Base-by-base conservation (phyloP, 371 early-diverging fungal species). In the Rhizopus arrhizus region DNA sequence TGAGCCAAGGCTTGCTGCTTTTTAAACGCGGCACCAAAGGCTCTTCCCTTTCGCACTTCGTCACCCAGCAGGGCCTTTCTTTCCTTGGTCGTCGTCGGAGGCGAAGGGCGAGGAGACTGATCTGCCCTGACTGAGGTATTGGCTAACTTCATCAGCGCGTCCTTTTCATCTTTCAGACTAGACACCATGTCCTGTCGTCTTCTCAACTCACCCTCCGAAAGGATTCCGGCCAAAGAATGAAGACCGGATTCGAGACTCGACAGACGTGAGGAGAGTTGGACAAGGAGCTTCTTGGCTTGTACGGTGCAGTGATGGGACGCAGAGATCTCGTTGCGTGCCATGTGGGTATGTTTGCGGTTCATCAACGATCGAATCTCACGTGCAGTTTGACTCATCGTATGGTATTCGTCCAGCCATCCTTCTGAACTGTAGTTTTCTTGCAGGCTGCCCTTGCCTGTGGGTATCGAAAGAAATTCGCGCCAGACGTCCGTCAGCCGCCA, bases 341-440 rank as follows among this genome's bases (percentile, higher is more conserved):
- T 70, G 53, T 85, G 90, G 16, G 82, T 90, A 66, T 83, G 91
- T 22, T 86, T 85, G 54, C 79, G 79, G 58, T 84, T 86, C 52
- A 89, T 78, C 54, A 83, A 81, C 1, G 90, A 83, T 1, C 94
- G 81, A 31, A 93, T 85, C 53, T 93, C 91, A 12, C 90, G 79
- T 1, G 87, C 81, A 0, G 83, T 68, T 31, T 78, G 73, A 49
- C 85, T 82, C 35, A 91, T 69, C 4, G 80, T 74, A 15, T 86
- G 83, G 60, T 83, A 88, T 61, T 93, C 94, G 49, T 89, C 89
- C 28, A 95, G 74, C 96, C 96, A 96, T n/a, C 82, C 82, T 48
- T 89, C 91, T 5, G 92, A 83, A 3, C 88, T 89, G 53, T 80
- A 85, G 59, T 68, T 55, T 56, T 72, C 41, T 47, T 74, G 77